phyloP scores from a whole-genome alignment of 108 stramenopile genomes.

The Pseudonitzschia delicatissima region DNA sequence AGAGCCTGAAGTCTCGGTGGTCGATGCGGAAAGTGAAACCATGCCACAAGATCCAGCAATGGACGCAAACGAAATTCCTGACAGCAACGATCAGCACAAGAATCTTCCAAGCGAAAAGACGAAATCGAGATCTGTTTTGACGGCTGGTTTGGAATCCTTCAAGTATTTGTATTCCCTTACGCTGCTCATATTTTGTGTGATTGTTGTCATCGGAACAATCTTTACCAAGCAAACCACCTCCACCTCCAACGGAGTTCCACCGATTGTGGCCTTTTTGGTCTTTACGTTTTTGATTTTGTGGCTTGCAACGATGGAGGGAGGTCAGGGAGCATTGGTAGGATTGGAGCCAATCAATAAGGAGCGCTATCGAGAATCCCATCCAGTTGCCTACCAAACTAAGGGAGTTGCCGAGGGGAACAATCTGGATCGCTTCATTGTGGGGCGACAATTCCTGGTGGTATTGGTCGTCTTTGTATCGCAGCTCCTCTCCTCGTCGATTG shows the following conservation, averaged over 20 bases:
- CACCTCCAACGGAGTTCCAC: constrained; percentile 37
- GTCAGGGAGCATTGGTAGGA: constrained; percentile 63
- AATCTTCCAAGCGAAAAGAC: not conserved
- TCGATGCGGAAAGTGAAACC: not conserved
- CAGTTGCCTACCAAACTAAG: constrained; percentile 37
- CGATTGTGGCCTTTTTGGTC: constrained; percentile 40
- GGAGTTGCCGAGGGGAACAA: constrained; percentile 44
- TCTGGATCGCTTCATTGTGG: constrained; percentile 57
- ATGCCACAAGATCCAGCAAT: not conserved
- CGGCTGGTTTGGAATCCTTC: constrained; percentile 13
- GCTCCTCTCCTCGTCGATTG: constrained; percentile 29
- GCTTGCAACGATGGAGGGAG: constrained; percentile 69
- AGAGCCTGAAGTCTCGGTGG: not conserved
- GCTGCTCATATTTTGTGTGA: constrained; percentile 50
- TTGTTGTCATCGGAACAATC: constrained; percentile 45
- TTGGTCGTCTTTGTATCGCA: constrained; percentile 59
- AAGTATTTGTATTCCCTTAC: constrained; percentile 43
- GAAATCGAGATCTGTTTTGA: not conserved
- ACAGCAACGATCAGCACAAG: too few relatives aligned
- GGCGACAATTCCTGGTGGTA: constrained; percentile 61
- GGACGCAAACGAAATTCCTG: too few relatives aligned
- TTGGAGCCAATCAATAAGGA: constrained; percentile 46
- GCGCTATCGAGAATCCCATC: constrained; percentile 51
- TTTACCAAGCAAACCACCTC: constrained; percentile 57
- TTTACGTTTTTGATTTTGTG: constrained; percentile 48